Conservation (phyloP, 805 yeast genomes). For the Spathaspora boniae region DNA sequence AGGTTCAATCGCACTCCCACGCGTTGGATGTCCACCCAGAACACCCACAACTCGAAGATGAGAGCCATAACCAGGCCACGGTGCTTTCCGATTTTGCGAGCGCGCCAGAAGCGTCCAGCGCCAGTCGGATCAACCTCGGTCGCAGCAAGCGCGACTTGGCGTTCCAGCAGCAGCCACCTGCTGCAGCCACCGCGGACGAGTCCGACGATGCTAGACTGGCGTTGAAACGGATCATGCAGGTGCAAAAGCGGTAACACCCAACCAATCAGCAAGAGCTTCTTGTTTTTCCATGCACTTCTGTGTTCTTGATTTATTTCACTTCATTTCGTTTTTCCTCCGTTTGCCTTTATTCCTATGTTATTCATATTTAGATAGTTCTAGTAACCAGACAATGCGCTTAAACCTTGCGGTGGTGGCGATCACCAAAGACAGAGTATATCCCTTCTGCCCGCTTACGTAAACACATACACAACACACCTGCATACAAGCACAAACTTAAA, state of each 20-base stretch:
- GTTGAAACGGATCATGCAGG: conserved; percentile 32
- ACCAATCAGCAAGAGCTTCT: neutral
- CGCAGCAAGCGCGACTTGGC: too few species aligned
- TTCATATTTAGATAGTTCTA: neutral
- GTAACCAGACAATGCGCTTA: neutral
- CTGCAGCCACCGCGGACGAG: too few species aligned
- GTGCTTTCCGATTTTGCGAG: too few species aligned
- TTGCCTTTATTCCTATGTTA: neutral
- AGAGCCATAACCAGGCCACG: neutral
- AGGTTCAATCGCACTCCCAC: neutral
- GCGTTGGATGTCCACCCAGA: neutral
- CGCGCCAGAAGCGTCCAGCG: too few species aligned
- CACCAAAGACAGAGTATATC: neutral
- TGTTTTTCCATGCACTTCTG: neutral
- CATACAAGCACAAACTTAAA: neutral
- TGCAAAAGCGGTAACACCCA: conserved; percentile 20
- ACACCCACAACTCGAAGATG: neutral
- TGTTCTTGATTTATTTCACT: neutral
- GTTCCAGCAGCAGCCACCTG: too few species aligned
- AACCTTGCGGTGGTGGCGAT: neutral
- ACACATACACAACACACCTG: too few species aligned
- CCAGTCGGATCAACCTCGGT: too few species aligned
- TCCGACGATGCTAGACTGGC: conserved; percentile 38
- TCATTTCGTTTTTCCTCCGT: neutral
- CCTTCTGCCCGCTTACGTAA: too few species aligned